Percentiles rank a stretch among this genome's conserved stretches.
Evolutionary conservation across 371 early-diverging fungal species (phyloP).

Genomic region (Quaeritorhiza haematococci): DNA sequence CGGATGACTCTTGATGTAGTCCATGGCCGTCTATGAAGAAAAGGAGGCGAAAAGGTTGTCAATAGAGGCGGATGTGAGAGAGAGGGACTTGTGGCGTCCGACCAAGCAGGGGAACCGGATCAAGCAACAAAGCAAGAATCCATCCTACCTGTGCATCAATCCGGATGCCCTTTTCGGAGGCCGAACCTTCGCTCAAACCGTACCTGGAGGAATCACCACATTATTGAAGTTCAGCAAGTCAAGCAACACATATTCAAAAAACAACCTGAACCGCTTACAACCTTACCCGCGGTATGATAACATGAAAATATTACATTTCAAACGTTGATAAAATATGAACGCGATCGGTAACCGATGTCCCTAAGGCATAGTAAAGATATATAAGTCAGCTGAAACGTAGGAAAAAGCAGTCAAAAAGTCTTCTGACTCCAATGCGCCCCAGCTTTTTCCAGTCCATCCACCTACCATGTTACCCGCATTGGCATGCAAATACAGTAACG

Average conservation of each 20-base stretch:
- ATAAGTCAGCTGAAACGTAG: neutral
- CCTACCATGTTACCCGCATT: constrained; percentile 93
- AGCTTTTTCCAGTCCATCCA: neutral
- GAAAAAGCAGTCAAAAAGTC: neutral
- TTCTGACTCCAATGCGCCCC: neutral
- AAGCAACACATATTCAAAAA: no score
- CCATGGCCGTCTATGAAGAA: constrained; percentile 62
- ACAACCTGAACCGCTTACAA: no score
- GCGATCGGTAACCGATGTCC: constrained; percentile 91
- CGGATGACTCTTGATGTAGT: constrained; percentile 70
- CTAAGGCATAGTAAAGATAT: no score
- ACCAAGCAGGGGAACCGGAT: no score
- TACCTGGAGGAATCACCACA: constrained; percentile 66
- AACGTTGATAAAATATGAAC: constrained; percentile 53
- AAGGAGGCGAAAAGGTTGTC: neutral
- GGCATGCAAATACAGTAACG: constrained; percentile 85
- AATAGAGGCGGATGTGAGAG: neutral
- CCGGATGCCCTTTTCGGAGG: constrained; percentile 79
- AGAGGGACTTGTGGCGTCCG: neutral
- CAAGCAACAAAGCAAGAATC: no score
- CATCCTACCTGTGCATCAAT: constrained; percentile 74
- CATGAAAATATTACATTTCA: constrained; percentile 84
- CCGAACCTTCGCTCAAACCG: constrained; percentile 80
- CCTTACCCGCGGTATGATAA: constrained; percentile 87
- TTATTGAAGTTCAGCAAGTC: no score